phyloP scores from a whole-genome alignment of 2,329 filamentous ascomycete genomes.

The Fusarium sublunatum region DNA sequence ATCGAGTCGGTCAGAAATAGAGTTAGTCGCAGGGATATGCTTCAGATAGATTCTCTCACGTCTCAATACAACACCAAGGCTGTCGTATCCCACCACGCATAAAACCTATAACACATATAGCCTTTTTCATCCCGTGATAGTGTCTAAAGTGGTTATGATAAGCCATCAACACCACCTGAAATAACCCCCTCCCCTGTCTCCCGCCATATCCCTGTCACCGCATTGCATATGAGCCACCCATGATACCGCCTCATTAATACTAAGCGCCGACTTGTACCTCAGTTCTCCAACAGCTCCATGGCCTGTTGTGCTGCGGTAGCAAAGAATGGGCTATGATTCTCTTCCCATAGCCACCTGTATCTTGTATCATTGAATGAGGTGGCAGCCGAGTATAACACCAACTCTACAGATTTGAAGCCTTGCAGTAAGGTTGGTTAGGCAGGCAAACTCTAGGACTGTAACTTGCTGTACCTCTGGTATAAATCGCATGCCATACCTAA shows the following conservation, averaged over 20 bases:
- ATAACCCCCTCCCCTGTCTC: constrained; percentile 6
- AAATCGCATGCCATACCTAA: too few relatives aligned
- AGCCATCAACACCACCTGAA: not conserved
- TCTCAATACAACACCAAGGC: constrained; percentile 1
- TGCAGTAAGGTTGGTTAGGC: too few relatives aligned
- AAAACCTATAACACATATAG: not conserved
- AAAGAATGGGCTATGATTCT: not conserved
- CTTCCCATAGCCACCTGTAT: not conserved
- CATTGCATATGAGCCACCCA: constrained; percentile 18
- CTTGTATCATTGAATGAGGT: constrained; percentile 19
- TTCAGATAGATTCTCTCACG: not conserved
- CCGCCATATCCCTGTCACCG: constrained; percentile 14
- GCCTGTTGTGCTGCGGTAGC: not conserved
- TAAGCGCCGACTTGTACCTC: not conserved
- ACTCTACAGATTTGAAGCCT: too few relatives aligned
- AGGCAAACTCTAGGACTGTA: too few relatives aligned
- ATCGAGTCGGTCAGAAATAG: constrained; percentile 21
- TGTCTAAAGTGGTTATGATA: constrained; percentile 2
- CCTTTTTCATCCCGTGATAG: constrained; percentile 11
- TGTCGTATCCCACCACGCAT: not conserved
- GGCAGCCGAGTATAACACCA: not conserved
- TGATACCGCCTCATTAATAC: constrained; percentile 19
- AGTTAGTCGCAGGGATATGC: not conserved
- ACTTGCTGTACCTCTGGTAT: too few relatives aligned
- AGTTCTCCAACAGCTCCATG: not conserved